Evolutionary conservation across 1,139 yeast genomes (phyloP), one percentile per base, ranked within the genome.

Genomic region (Taphrina betulina): DNA sequence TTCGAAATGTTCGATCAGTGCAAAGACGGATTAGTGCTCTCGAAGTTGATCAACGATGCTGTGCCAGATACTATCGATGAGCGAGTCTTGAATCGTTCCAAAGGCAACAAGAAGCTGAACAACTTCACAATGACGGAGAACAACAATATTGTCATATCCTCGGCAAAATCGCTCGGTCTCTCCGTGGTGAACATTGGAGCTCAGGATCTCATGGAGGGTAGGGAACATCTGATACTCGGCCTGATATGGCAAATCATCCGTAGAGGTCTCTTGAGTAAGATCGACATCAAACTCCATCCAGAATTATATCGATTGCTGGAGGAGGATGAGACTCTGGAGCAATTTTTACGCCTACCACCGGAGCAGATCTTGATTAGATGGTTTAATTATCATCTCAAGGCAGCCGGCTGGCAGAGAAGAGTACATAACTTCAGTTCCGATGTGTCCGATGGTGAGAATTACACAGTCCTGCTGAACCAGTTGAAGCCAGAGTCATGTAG

Each of bases 61-160:
- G 98, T 92, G 34, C 96, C 98, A 7, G 96, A 92, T 53, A 92
- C 98, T 12, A 92, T 92, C 66, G 99, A 92, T 74, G 90, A 97
- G 22, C 87, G 99, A 77, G 98, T 92, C 24, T 79, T 92, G 69
- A 92, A 92, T 70, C 74, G 83, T 69, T 94, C 97, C 28, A 85
- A 84, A 68, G 79, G 79, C 64, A 85, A 84, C 61, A 90, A 88
- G 72, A 73, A 78, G n/a, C 78, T 92, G 68, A 92, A 94, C 76
- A 88, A 88, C 67, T 92, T 92, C 76, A 95, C 90, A 64, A 90
- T 94, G 83, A 80, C 87, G 60, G 99, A 92, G 74, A 92, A 92
- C 71, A 96, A 98, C 55, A 92, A 92, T 71, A 90, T 92, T 64
- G 98, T 92, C 43, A 87, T 92, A 72, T 92, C 92, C 70, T 92